Conservation (phyloP, 495 filamentous ascomycete species). For the Viridothelium virens region DNA sequence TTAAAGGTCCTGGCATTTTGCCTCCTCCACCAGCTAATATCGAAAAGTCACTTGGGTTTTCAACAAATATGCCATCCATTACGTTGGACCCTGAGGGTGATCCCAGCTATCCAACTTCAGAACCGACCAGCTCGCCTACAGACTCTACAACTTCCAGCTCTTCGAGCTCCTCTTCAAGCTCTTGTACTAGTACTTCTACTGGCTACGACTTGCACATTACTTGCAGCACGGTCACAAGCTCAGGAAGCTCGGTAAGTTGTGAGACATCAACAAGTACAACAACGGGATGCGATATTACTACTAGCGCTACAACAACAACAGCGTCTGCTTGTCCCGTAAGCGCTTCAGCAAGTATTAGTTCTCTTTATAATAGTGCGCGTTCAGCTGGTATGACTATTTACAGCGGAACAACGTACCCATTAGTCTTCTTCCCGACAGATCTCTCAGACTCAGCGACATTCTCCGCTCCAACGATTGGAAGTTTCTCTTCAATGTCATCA, state of each 20-base stretch:
- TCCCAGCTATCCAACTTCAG: conserved; percentile 2
- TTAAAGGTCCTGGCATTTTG: conserved; percentile 4
- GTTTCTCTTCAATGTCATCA: neutral
- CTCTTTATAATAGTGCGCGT: neutral
- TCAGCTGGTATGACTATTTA: neutral
- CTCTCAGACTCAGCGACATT: conserved; percentile 6
- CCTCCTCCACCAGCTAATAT: neutral
- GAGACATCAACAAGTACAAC: conserved; percentile 4
- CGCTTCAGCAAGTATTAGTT: conserved; percentile 7
- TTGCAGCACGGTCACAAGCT: conserved; percentile 4
- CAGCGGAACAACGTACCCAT: conserved; percentile 1
- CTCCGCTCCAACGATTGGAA: neutral
- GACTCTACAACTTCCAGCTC: conserved; percentile 2
- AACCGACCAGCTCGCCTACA: conserved; percentile 5
- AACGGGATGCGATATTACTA: neutral
- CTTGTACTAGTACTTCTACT: conserved; percentile 2
- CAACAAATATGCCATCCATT: conserved; percentile 2
- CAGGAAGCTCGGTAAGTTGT: conserved; percentile 1
- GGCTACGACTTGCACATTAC: conserved; percentile 3
- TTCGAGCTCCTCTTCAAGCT: conserved; percentile 1
- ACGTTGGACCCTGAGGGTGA: conserved; percentile 4
- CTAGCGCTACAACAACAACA: neutral
- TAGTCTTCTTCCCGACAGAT: conserved; percentile 2
- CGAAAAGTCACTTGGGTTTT: conserved; percentile 3
- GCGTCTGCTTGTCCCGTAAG: conserved; percentile 5